Conservation (phyloP, 1,139 yeast species). For the Spathaspora sp. region DNA sequence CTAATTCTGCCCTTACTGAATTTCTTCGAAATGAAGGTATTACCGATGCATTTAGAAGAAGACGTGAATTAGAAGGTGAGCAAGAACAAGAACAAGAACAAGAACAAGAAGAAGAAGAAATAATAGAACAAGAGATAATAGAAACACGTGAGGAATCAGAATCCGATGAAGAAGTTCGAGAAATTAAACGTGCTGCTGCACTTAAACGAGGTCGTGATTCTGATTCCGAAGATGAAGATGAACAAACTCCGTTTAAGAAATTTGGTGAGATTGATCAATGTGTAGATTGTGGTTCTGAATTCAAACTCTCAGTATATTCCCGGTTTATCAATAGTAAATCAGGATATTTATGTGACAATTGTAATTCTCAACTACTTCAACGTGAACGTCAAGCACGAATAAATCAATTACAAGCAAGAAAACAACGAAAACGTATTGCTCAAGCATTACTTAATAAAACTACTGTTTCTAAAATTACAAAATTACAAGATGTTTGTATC, state of each 20-base stretch:
- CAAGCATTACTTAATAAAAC: slow-evolving; percentile 77
- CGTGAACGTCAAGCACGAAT: slow-evolving; percentile 46
- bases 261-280: slow-evolving; percentile 56
- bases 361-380: slow-evolving; percentile 49
- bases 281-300: slow-evolving; percentile 56
- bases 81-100: slow-evolving; percentile 22
- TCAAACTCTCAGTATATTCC: slow-evolving; percentile 66
- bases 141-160: slow-evolving; percentile 8
- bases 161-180: slow-evolving; percentile 28
- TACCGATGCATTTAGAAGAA: slow-evolving; percentile 71
- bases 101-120: slow-evolving; percentile 13
- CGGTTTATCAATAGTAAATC: slow-evolving; percentile 46
- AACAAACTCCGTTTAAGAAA: slow-evolving; percentile 23
- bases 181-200: slow-evolving; percentile 42
- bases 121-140: no score
- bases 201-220: slow-evolving; percentile 19
- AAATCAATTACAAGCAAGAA: slow-evolving; percentile 63
- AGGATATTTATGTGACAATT: slow-evolving; percentile 67
- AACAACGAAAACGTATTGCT: slow-evolving; percentile 75
- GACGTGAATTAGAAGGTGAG: slow-evolving; percentile 35
- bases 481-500: slow-evolving; percentile 81
- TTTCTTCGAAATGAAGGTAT: slow-evolving; percentile 81
- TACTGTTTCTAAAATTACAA: slow-evolving; percentile 56
- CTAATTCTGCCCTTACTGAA: slow-evolving; percentile 77
- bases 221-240: slow-evolving; percentile 25